These are phyloP conservation scores for Coccomyxa subellipsoidea DNA, from an alignment of 163 green algal species.

Conservation along the genomic window DNA sequence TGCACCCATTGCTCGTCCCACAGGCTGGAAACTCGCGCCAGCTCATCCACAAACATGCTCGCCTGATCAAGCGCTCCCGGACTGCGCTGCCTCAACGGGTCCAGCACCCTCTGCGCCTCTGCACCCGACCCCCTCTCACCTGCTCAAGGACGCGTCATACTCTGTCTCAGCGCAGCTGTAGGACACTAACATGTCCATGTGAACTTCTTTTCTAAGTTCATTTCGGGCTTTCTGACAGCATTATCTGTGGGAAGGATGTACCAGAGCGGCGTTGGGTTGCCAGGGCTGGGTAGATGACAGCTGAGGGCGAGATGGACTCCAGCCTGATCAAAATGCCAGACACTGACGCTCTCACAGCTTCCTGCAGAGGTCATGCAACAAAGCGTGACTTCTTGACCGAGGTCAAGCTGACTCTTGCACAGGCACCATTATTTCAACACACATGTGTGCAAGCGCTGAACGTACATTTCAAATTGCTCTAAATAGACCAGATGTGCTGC, in stretches of 20 bases:
- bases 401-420: no score
- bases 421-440: not conserved
- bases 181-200: not conserved
- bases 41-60: slow-evolving; percentile 43
- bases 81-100: not conserved
- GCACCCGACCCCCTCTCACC: not conserved
- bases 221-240: not conserved
- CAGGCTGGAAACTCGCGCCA: slow-evolving; percentile 59
- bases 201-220: not conserved
- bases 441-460: not conserved
- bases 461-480: no score
- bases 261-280: no score
- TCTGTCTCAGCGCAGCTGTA: not conserved
- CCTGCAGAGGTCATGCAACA: not conserved
- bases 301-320: not conserved
- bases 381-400: no score
- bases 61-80: not conserved
- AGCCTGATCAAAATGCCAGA: not conserved
- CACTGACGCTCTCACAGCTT: not conserved
- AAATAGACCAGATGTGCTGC: no score
- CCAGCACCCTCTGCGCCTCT: not conserved
- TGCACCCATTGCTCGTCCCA: slow-evolving; percentile 32
- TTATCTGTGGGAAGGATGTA: not conserved
- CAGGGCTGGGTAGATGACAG: not conserved
- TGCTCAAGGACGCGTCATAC: no score